Base-by-base conservation (phyloP, 2,329 filamentous ascomycete genomes). In the Colletotrichum echinochloae region DNA sequence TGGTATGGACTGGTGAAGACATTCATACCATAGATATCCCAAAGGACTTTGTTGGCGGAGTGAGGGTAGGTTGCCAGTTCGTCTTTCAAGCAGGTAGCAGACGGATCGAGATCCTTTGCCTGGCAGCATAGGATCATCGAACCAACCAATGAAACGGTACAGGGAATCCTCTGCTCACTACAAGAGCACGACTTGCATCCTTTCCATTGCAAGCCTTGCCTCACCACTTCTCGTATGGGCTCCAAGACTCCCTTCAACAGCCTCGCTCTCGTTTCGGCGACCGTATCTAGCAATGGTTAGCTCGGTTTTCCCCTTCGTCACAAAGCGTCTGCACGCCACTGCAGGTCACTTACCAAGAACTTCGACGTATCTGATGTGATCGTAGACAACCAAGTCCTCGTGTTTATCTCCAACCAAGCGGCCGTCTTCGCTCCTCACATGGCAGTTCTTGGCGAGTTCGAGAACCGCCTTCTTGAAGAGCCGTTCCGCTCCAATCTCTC, bases 141-240 rank as follows among this genome's bases (percentile, higher is more conserved):
- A 12, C 3, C n/a, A 12, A 23, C 9, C 2, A 44, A 11, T 1
- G 20, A 7, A 41, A 8, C 7, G 16, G 39, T 6, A 41, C 39
- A 41, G 6, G 2, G 1, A 1, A 8, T 1, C 18, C 5, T 9
- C 7, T 3, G 7, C 2, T 16, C 4, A 3, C 14, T 1, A 11
- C 1, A 11, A 7, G 3, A 7, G 41, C 12, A 12, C 2, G 0
- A 12, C 1, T 12, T n/a, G 44, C 44, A 46, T 23, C 3, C 8
- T 23, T 12, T 3, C 0, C 1, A 3, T 1, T 12, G 1, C 8
- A 23, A 18, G 12, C 20, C 20, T 12, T 5, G 20, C 9, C 9
- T 23, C 44, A 8, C 2, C 5, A 3, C 20, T 23, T 46, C 44
- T 46, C 5, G 44, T 12, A 46, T 1, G 1, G 44, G 44, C 20